Conservation (phyloP, 805 yeast genomes). For the Candida qinlingensis region DNA sequence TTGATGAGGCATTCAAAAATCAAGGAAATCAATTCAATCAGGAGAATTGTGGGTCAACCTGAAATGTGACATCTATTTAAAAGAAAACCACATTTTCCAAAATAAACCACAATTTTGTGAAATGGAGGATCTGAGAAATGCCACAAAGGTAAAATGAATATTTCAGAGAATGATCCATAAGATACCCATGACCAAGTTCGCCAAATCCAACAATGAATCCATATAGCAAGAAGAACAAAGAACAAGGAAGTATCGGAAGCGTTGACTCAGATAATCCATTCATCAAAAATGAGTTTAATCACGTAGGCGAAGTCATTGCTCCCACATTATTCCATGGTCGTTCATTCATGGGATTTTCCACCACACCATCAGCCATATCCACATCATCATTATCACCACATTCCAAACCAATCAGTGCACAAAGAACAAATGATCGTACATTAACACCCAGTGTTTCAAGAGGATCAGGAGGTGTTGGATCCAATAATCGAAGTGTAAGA, state of each 20-base stretch:
- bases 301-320: neutral
- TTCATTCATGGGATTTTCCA: slow-evolving; percentile 3
- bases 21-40: too few species aligned
- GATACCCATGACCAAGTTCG: too few species aligned
- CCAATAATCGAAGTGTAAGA: neutral
- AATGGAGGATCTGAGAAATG: too few species aligned
- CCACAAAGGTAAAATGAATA: too few species aligned
- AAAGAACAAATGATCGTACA: neutral
- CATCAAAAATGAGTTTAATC: neutral
- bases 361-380: neutral
- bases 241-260: neutral
- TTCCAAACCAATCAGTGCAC: neutral
- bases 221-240: neutral
- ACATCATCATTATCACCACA: neutral
- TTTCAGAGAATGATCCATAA: too few species aligned
- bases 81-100: too few species aligned
- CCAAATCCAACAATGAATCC: neutral
- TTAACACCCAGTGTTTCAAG: neutral
- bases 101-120: too few species aligned
- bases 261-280: slow-evolving; percentile 1
- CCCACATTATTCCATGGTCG: neutral
- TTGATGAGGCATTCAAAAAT: neutral
- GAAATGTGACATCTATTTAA: too few species aligned
- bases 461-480: too few species aligned
- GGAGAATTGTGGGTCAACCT: too few species aligned